Base-by-base conservation (phyloP, 1,284 basidiomycete genomes). In the Phellinidium pouzarii region DNA sequence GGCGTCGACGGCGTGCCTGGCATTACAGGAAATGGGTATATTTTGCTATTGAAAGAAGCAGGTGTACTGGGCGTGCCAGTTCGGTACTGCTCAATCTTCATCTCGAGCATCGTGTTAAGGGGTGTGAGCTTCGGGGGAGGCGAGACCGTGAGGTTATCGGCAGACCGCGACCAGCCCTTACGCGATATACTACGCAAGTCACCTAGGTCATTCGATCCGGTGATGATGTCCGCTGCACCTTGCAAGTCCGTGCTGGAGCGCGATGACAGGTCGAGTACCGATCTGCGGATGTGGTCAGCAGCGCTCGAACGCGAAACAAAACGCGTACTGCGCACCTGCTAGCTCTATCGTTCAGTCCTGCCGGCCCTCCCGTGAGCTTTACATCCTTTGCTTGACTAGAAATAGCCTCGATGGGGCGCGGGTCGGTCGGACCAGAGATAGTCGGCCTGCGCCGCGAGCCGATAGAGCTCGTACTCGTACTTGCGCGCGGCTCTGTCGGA, bases 401-500 rank as follows among this genome's bases (percentile, higher is more conserved):
- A 56, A 55, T 65, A 60, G 60, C 77, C 56, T 77, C 75, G 50
- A 89, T 82, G 6, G 86, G 87, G 17, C 87, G 71, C 8, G 86
- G 87, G 62, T 90, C 87, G 1, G 85, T 87, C 2, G 87, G 87
- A 48, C 81, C 80, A 27, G 87, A 90, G 36, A 90, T 90, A 72
- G 87, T 88, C 51, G 79, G 82, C 56, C 84, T 85, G 59, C 86
- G 74, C 11, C 58, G 55, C 7, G 58, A 59, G 48, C 43, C 50
- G 36, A 44, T 36, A 12, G 55, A 49, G 50, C 64, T 61, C 2
- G 78, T 70, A 59, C 78, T 79, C 27, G 72, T 72, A 57, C 80
- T 82, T 1, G 76, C 61, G 55, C 82, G 71, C 1, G 81, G 74
- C 57, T 77, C 68, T 26, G 67, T 68, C 20, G 71, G 67, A 29